Conservation (phyloP, 495 filamentous ascomycete genomes). For the Aspergillus panamensis region DNA sequence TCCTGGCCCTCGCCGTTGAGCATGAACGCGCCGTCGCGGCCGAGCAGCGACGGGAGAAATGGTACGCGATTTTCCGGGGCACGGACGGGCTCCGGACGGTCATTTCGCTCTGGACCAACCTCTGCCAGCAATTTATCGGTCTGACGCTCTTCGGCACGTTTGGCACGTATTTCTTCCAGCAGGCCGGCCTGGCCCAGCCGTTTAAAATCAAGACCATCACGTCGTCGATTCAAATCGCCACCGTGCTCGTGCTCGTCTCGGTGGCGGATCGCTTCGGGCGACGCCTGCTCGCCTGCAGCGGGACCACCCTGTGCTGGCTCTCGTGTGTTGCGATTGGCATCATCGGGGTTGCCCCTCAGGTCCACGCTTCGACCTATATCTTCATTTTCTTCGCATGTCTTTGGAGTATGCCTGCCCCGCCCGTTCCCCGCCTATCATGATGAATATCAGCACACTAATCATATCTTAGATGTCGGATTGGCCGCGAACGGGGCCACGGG, state of each 20-base stretch:
- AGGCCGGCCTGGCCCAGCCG: background rate
- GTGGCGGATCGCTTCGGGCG: background rate
- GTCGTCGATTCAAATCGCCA: slow-evolving; percentile 8
- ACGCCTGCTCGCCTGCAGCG: slow-evolving; percentile 29
- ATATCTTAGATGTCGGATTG: slow-evolving; percentile 8
- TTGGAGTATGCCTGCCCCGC: slow-evolving; percentile 4
- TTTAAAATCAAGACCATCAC: slow-evolving; percentile 5
- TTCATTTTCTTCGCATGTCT: slow-evolving; percentile 13
- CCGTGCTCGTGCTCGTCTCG: background rate
- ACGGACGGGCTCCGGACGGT: background rate
- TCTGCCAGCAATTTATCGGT: slow-evolving; percentile 5
- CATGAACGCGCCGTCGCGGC: background rate
- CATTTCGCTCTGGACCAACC: slow-evolving; percentile 4
- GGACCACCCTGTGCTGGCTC: slow-evolving; percentile 10
- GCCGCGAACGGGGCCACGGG: slow-evolving; percentile 14
- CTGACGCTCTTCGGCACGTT: background rate
- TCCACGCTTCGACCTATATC: slow-evolving; percentile 11
- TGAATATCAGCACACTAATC: background rate
- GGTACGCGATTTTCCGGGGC: slow-evolving; percentile 7
- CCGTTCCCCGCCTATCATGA: background rate
- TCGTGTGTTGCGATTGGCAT: slow-evolving; percentile 13
- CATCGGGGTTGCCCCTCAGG: slow-evolving; percentile 1
- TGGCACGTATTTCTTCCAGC: slow-evolving; percentile 11
- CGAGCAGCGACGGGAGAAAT: slow-evolving; percentile 1
- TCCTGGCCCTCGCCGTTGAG: background rate